Evolutionary conservation across 2,329 filamentous ascomycete genomes (phyloP), one percentile per base, ranked within the genome.

Genomic region (Alternaria atra): DNA sequence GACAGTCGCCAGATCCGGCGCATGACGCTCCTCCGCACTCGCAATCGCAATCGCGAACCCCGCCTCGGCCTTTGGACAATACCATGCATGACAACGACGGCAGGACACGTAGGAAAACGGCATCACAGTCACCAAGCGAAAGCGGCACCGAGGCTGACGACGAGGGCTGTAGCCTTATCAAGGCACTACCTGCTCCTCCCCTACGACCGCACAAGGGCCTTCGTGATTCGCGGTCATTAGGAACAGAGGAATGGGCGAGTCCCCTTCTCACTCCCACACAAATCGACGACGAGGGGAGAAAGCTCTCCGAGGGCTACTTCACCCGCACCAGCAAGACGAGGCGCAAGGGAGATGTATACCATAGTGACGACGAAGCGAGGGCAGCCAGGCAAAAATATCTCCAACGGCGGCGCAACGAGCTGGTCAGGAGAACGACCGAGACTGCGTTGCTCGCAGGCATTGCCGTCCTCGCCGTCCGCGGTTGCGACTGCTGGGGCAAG

Each of bases 141-240:
- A 97, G 93, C 76, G 94, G 94, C 25, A 97, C 94, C 17, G 94
- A 98, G 76, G 94, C 94, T 39, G 94, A 97, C 72, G 94, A 98
- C 80, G 94, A 98, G 78, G 91, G 94, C 65, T 84, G 84, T 43
- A 77, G 81, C 5, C 90, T 94, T 68, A 83, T 97, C 58, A 95
- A 91, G 76, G 91, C 93, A 0, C 81, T 97, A 23, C 94, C 94
- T 1, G 92, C 94, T 3, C 91, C 94, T 2, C 90, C 85, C n/a
- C 69, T 85, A 8, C 86, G 88, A 62, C 84, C 88, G 32, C 90
- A 91, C 74, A 97, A 97, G 80, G 94, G 93, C 7, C 79, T 97
- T 50, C 86, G 90, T 61, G 89, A 87, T 60, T 67, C 75, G 34
- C 74, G 77, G 58, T 70, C 77, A 29, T 72, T 69, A 43, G 79